Evolutionary conservation across 2,329 filamentous ascomycete species (phyloP), one percentile per base, ranked within the genome.

Genomic region (Basipetospora chlamydospora): DNA sequence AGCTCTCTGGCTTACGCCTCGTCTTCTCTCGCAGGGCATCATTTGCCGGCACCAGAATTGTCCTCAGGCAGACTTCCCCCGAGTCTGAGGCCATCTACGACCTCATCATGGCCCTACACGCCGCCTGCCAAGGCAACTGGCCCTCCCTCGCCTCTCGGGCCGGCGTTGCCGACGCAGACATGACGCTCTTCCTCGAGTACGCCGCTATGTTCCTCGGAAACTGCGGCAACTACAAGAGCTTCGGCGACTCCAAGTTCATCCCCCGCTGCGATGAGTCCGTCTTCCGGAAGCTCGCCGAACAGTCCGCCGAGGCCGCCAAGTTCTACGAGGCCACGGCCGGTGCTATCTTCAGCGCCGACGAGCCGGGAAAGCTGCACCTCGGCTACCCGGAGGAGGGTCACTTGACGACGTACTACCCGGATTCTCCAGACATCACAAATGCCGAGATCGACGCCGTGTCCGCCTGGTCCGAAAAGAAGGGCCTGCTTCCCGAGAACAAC

Each of bases 221-320:
- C 52, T 68, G 67, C 42, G 81, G 84, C 43, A 90, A 90, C 57
- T 90, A 88, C 61, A 88, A 88, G 61, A 80, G 80, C 46, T 88
- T 87, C 49, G 84, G 84, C 29, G 82, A 90, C 56, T 73, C 78
- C 48, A 90, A 90, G 53, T 87, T 90, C 51, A 70, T 90, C 39
- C 83, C 83, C 2, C 68, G 81, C 46, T 73, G 80, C 49, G 63
- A 67, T 6, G 68, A 76, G 45, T 68, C 71, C 40, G 69, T 66
- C 5, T 68, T 87, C 41, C 67, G 72, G 35, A 69, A 77, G 41
- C 63, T 88, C 23, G 77, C 78, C 30, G 63, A 66, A 12, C 66
- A 70, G 12, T 67, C 67, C 0, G 58, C 71, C 3, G 72, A 79
- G 37, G 73, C 79, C 6, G 63, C 70, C 49, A 64, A 66, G 42